A percentile compares a stretch with the other conserved stretches of the same genome.
Evolutionary conservation across 805 yeast species (phyloP).

Genomic region (Sungouiozyma ichnusensis): DNA sequence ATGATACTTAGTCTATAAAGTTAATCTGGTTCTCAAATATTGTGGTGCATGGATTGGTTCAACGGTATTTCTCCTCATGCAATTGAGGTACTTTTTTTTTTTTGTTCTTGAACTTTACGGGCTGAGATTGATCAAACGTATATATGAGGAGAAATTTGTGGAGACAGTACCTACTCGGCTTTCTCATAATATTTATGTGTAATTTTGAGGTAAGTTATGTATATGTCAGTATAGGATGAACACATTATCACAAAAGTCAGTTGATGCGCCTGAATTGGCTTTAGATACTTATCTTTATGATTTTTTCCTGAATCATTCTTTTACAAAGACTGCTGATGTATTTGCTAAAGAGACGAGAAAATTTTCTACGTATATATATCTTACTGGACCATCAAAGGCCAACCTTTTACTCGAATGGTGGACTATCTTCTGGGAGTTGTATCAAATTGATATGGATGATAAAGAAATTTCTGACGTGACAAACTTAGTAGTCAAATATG

Average conservation of each 20-base stretch:
- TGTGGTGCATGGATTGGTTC: no score
- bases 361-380: constrained; percentile 31
- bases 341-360: constrained; percentile 58
- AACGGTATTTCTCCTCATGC: no score
- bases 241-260: background rate
- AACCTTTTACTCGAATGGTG: constrained; percentile 82
- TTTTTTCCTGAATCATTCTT: constrained; percentile 63
- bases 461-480: constrained; percentile 3
- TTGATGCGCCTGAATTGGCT: constrained; percentile 33
- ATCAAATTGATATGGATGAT: constrained; percentile 41
- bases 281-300: constrained; percentile 82
- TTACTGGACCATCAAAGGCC: constrained; percentile 71
- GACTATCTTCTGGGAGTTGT: constrained; percentile 92
- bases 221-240: background rate
- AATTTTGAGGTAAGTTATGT: no score
- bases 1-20: no score
- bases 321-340: constrained; percentile 60
- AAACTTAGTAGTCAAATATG: background rate
- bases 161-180: no score
- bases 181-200: background rate
- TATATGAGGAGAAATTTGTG: no score
- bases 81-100: no score
- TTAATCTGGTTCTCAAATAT: no score
- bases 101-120: no score
- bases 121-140: no score